These are phyloP conservation scores for Sporopachydermia quercuum DNA, from an alignment of 805 yeast species.

Conservation along the genomic window DNA sequence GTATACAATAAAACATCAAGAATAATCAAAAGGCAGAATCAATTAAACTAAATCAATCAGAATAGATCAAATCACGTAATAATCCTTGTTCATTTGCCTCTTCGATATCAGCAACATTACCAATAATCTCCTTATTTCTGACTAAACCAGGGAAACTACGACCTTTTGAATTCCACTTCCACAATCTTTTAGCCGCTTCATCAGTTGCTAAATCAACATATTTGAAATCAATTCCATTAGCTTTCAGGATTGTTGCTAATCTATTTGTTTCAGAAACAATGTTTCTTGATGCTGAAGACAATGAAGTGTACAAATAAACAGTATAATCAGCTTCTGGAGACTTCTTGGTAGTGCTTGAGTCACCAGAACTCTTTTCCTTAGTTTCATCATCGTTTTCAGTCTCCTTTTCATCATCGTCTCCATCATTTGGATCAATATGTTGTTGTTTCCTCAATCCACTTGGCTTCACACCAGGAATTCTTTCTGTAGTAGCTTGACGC, in stretches of 20 bases:
- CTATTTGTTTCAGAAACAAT: conserved; percentile 67
- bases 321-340: conserved; percentile 18
- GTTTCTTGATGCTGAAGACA: conserved; percentile 70
- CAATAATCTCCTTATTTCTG: conserved; percentile 70
- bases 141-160: conserved; percentile 74
- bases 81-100: conserved; percentile 74
- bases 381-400: conserved; percentile 1
- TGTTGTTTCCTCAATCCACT: background rate
- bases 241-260: conserved; percentile 56
- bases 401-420: background rate
- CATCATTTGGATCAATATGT: too few species aligned
- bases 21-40: conserved; percentile 3
- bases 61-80: conserved; percentile 43
- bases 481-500: background rate
- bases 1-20: too few species aligned
- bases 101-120: conserved; percentile 74
- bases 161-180: conserved; percentile 66
- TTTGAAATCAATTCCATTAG: conserved; percentile 52
- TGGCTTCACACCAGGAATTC: background rate
- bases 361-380: background rate
- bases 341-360: too few species aligned
- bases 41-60: conserved; percentile 13
- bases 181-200: conserved; percentile 67
- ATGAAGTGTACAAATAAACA: conserved; percentile 66
- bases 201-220: conserved; percentile 78